These are phyloP conservation scores for Nitzschia palea DNA, from an alignment of 108 stramenopile species.

Conservation along the genomic window DNA sequence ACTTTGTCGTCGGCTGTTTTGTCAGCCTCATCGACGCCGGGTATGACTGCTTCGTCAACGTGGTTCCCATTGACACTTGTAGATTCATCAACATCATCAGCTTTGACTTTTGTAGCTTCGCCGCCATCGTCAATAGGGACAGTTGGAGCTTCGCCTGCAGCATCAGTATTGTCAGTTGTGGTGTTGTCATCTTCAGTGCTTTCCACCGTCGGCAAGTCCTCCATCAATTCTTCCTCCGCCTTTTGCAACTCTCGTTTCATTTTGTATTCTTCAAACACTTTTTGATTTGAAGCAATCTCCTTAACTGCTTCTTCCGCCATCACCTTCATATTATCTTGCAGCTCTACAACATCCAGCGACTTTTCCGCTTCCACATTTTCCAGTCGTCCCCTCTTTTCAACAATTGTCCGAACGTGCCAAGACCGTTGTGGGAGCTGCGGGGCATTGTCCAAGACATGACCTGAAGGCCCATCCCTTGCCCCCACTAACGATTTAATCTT, in stretches of 20 bases:
- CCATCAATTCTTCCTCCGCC: background rate
- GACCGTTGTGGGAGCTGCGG: constrained; percentile 15
- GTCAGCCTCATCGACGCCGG: too few species aligned
- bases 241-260: background rate
- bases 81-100: too few species aligned
- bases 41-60: too few species aligned
- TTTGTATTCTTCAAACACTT: constrained; percentile 9
- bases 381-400: constrained; percentile 13
- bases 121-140: too few species aligned
- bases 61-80: too few species aligned
- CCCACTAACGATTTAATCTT: constrained; percentile 17
- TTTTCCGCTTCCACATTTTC: background rate
- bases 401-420: constrained; percentile 15
- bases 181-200: too few species aligned
- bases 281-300: constrained; percentile 7
- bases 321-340: constrained; percentile 6
- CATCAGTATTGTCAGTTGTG: too few species aligned
- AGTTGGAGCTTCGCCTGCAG: too few species aligned
- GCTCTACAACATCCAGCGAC: background rate
- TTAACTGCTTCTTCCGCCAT: constrained; percentile 19
- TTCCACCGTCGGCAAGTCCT: too few species aligned
- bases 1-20: too few species aligned
- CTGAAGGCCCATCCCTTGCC: background rate
- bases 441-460: background rate
- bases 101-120: too few species aligned